Conservation (phyloP, 1,284 basidiomycete genomes). For the Schizophyllum commune region DNA sequence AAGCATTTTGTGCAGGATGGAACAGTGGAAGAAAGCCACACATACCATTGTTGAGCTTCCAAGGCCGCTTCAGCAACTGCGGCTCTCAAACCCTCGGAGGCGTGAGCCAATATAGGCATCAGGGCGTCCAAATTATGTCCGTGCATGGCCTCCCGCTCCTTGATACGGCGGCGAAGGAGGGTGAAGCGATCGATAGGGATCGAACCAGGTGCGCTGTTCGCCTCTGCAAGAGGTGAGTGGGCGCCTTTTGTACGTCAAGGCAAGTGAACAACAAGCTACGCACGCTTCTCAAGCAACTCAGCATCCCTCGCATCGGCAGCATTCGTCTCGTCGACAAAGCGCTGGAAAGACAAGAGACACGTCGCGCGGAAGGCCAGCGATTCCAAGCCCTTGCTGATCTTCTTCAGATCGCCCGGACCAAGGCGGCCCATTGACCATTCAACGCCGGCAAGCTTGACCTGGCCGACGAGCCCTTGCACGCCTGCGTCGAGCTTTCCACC, state of each 20-base stretch:
- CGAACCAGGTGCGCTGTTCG: slow-evolving; percentile 3
- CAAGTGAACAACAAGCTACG: no score
- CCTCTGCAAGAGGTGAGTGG: neutral
- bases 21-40: no score
- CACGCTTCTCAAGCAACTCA: neutral
- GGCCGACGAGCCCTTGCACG: slow-evolving; percentile 26
- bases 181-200: slow-evolving; percentile 17
- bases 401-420: slow-evolving; percentile 43
- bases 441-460: slow-evolving; percentile 39
- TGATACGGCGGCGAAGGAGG: slow-evolving; percentile 17
- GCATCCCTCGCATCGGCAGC: slow-evolving; percentile 14
- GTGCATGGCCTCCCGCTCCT: slow-evolving; percentile 25
- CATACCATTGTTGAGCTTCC: slow-evolving; percentile 15
- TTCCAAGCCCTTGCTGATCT: neutral
- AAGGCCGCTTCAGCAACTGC: slow-evolving; percentile 19
- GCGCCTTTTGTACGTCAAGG: no score
- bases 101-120: slow-evolving; percentile 28
- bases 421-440: slow-evolving; percentile 50
- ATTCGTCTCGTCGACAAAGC: slow-evolving; percentile 25
- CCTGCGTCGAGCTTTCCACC: slow-evolving; percentile 17
- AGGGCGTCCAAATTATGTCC: slow-evolving; percentile 32
- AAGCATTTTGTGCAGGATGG: neutral
- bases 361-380: slow-evolving; percentile 15
- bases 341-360: slow-evolving; percentile 26
- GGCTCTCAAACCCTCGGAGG: slow-evolving; percentile 24